Evolutionary conservation across 73 alveolate species (phyloP).

Genomic region (Symbiodinium pilosum): DNA sequence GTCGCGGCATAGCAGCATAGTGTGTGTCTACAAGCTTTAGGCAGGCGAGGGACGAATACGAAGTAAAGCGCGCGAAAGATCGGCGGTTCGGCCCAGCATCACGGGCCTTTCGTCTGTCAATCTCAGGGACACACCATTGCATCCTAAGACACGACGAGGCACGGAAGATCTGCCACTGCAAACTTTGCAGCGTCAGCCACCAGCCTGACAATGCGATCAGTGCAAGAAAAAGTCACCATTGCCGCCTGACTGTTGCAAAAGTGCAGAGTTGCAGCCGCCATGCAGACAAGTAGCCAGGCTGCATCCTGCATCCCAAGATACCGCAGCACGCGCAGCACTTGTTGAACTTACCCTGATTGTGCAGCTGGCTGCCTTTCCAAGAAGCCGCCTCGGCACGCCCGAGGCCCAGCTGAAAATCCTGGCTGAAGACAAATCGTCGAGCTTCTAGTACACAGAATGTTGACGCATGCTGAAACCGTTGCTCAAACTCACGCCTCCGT

Average conservation of each 20-base stretch:
- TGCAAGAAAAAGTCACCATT: background rate
- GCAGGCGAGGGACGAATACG: slow-evolving; percentile 16
- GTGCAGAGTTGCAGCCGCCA: background rate
- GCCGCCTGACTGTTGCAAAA: no score
- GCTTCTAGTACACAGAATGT: no score
- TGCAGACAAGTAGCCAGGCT: background rate
- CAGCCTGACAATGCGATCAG: background rate
- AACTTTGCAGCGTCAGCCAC: slow-evolving; percentile 75
- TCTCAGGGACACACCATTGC: background rate
- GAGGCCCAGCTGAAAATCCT: slow-evolving; percentile 58
- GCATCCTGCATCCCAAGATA: no score
- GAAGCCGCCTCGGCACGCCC: slow-evolving; percentile 74
- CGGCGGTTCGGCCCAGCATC: slow-evolving; percentile 58
- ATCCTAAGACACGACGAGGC: background rate
- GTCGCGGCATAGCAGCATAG: background rate
- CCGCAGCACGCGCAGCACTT: no score
- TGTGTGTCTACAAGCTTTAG: background rate
- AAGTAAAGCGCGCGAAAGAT: slow-evolving; percentile 36
- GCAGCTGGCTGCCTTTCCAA: slow-evolving; percentile 77
- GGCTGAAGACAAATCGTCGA: no score
- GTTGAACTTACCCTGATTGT: no score
- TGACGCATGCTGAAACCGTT: background rate
- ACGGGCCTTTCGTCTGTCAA: slow-evolving; percentile 30
- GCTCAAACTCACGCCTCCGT: background rate
- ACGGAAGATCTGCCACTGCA: slow-evolving; percentile 73